These are phyloP conservation scores for Saccharomycopsis vini DNA, from an alignment of 805 yeast genomes.

Conservation along the genomic window DNA sequence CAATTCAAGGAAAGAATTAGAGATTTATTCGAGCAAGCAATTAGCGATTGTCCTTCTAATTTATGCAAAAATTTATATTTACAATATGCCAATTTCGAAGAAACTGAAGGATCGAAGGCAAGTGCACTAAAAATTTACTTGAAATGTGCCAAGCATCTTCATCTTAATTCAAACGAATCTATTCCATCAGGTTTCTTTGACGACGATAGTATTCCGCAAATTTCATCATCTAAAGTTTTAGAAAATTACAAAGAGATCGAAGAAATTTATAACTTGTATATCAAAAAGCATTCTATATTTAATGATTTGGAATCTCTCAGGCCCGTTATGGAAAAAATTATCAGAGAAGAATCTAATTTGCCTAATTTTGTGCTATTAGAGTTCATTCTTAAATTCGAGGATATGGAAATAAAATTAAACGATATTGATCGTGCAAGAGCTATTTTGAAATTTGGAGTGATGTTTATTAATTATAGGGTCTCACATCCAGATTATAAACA, in stretches of 20 bases:
- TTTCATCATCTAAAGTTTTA: background rate
- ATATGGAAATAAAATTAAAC: slow-evolving; percentile 43
- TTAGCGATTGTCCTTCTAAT: slow-evolving; percentile 41
- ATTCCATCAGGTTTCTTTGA: background rate
- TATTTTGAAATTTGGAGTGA: slow-evolving; percentile 48
- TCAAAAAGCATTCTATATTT: background rate
- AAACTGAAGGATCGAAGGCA: slow-evolving; percentile 39
- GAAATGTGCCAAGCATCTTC: slow-evolving; percentile 33
- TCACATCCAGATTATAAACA: slow-evolving; percentile 26
- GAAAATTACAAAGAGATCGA: slow-evolving; percentile 9
- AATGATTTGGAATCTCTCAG: slow-evolving; percentile 2
- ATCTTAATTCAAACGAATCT: slow-evolving; percentile 1
- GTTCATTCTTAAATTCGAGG: slow-evolving; percentile 46
- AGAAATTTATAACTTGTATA: slow-evolving; percentile 5
- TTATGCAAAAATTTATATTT: slow-evolving; percentile 42
- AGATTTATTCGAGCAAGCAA: slow-evolving; percentile 65
- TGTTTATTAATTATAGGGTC: slow-evolving; percentile 4
- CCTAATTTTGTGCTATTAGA: slow-evolving; percentile 34
- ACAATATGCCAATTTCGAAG: slow-evolving; percentile 57
- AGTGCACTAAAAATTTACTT: slow-evolving; percentile 46
- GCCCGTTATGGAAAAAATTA: slow-evolving; percentile 9
- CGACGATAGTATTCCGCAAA: background rate
- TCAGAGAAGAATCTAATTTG: slow-evolving; percentile 25
- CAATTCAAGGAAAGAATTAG: slow-evolving; percentile 43
- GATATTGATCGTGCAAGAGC: slow-evolving; percentile 57